These are phyloP conservation scores for sweet orange (Citrus sinensis) DNA, from an alignment of 345 rosid species.

Conservation along the genomic window DVS_A1.0 CM039162.1:24491001-24491500, in stretches of 20 bases:
- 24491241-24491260: slow-evolving; percentile 71
- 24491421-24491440: slow-evolving; percentile 1
- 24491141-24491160: not conserved
- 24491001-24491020: not conserved
- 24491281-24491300: slow-evolving; percentile 61
- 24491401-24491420: not conserved
- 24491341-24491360: slow-evolving; percentile 2
- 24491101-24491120: not conserved
- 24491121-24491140: not conserved
- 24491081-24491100: not conserved
- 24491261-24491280: slow-evolving; percentile 54
- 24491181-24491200: slow-evolving; percentile 19
- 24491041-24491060: not conserved
- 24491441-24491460: slow-evolving; percentile 67
- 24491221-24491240: slow-evolving; percentile 74
- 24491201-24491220: slow-evolving; percentile 97
- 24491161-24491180: not conserved
- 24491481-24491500: slow-evolving; percentile 71
- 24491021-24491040: not conserved
- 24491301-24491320: slow-evolving; percentile 82
- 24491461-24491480: slow-evolving; percentile 91
- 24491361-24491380: not conserved
- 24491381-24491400: not conserved
- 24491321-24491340: slow-evolving; percentile 37
- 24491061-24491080: not conserved